These are phyloP conservation scores for Trichoderma gamsii DNA, from an alignment of 495 filamentous ascomycete species.

Conservation along the genomic window DNA sequence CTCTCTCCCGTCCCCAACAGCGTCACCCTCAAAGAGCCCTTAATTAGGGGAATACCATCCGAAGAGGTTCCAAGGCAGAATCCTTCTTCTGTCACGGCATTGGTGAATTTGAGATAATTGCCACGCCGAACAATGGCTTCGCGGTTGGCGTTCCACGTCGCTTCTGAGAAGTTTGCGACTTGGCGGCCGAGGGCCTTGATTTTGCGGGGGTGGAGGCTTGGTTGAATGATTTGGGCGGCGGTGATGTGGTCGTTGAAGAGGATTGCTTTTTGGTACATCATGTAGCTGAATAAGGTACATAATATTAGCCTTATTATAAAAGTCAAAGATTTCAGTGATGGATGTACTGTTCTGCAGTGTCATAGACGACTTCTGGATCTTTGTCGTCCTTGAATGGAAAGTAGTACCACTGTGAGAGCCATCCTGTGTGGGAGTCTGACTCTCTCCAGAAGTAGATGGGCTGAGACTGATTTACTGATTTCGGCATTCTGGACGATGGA, in stretches of 20 bases:
- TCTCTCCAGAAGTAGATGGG: slow-evolving; percentile 33
- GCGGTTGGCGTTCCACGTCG: slow-evolving; percentile 48
- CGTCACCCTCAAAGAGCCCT: slow-evolving; percentile 29
- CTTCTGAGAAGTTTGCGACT: slow-evolving; percentile 48
- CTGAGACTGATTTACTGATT: neutral
- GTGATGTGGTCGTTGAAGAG: slow-evolving; percentile 43
- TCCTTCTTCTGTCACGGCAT: slow-evolving; percentile 19
- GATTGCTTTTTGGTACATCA: slow-evolving; percentile 59
- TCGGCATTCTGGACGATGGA: neutral
- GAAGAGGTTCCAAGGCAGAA: slow-evolving; percentile 13
- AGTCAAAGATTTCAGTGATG: too few species aligned
- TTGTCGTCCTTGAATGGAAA: slow-evolving; percentile 27
- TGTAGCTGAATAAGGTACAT: slow-evolving; percentile 43
- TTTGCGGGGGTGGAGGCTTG: slow-evolving; percentile 30
- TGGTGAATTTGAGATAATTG: slow-evolving; percentile 54
- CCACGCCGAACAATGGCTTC: slow-evolving; percentile 54
- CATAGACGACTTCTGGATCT: slow-evolving; percentile 25
- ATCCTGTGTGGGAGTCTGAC: slow-evolving; percentile 24
- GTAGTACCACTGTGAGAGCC: slow-evolving; percentile 32
- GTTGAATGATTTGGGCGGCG: slow-evolving; percentile 38
- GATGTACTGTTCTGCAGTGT: slow-evolving; percentile 31
- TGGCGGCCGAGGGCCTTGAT: slow-evolving; percentile 53
- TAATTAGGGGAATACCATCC: neutral
- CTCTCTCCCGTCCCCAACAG: slow-evolving; percentile 53
- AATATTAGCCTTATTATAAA: neutral